Conservation (phyloP, 2,329 filamentous ascomycete genomes). For the Colletotrichum incanum region DNA sequence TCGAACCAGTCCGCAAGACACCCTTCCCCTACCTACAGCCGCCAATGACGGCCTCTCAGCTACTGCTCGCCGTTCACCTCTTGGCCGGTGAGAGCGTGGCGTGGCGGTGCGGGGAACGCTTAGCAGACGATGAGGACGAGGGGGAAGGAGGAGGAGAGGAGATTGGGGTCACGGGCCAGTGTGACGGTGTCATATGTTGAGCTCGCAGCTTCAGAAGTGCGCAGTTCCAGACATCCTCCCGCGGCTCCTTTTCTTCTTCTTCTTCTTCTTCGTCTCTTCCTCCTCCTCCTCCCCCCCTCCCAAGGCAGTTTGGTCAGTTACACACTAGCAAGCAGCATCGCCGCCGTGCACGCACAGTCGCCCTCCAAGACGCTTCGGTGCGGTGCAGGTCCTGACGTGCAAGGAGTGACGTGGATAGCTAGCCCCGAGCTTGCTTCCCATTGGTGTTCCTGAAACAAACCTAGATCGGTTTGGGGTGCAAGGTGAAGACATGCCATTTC, state of each 20-base stretch:
- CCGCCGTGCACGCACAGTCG: not conserved
- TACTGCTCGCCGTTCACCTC: not conserved
- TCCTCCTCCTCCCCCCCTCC: too few relatives aligned
- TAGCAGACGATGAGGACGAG: slow-evolving; percentile 10
- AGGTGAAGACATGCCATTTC: slow-evolving; percentile 17
- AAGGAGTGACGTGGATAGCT: slow-evolving; percentile 39
- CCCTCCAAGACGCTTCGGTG: not conserved
- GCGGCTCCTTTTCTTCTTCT: not conserved
- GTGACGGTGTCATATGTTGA: slow-evolving; percentile 28
- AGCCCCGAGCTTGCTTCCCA: slow-evolving; percentile 40
- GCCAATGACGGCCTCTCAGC: not conserved
- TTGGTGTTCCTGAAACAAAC: slow-evolving; percentile 44
- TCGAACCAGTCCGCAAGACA: not conserved
- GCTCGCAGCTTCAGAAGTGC: slow-evolving; percentile 4
- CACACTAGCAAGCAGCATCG: not conserved
- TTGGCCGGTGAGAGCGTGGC: not conserved
- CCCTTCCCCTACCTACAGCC: not conserved
- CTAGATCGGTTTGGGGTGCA: slow-evolving; percentile 27
- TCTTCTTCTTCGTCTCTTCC: too few relatives aligned
- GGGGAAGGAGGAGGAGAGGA: slow-evolving; percentile 5
- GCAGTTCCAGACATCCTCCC: slow-evolving; percentile 6
- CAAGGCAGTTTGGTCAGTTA: not conserved
- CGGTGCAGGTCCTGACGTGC: slow-evolving; percentile 9
- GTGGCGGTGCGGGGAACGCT: slow-evolving; percentile 1
- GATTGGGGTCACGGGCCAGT: slow-evolving; percentile 6